Evolutionary conservation across 768 basidiomycete species (phyloP), one percentile per base, ranked within the genome.

Genomic region (Rhodocollybia butyracea): DNA sequence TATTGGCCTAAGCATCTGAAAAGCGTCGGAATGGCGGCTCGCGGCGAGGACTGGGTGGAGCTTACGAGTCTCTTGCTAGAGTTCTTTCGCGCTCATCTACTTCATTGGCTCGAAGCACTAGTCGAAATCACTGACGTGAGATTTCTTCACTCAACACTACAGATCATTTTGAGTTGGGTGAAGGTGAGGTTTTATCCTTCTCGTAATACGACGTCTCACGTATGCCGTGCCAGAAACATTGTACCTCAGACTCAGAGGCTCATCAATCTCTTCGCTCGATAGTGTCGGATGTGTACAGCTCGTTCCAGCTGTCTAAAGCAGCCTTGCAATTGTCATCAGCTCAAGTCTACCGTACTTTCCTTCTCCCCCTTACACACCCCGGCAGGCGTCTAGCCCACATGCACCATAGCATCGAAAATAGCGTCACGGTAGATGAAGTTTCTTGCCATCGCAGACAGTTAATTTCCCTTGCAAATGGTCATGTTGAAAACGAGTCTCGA

Each of bases 101-200:
- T 53, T 10, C 30, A 46, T 46, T 54, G 53, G 53, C 41, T 54
- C 19, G 53, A 54, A 36, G 39, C 42, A 11, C 27, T 53, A 24
- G n/a, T 29, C 6, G 38, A 19, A 17, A 5, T 34, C 3, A 34
- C 22, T 22, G 48, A 50, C 11, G 11, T 36, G 48, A 34, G 27
- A 22, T 26, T n/a, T 15, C 22, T 50, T 26, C n/a, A 10, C 19
- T 24, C 21, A 26, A 15, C 10, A 7, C n/a, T 50, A 5, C 21
- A 12, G 6, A 15, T 3, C 5, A 21, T 50, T 11, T 11, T 50
- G 15, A 15, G 24, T 2, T 50, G 48, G 48, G 26, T 34, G 4
- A 5, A 50, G 34, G 48, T 50, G 32, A 17, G 39, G 6, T 40
- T n/a, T 21, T 8, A 11, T 19, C 13, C 22, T n/a, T 34, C 10